Evolutionary conservation across 2,329 filamentous ascomycete genomes (phyloP).

Genomic region (Neocucurbitaria cava): DNA sequence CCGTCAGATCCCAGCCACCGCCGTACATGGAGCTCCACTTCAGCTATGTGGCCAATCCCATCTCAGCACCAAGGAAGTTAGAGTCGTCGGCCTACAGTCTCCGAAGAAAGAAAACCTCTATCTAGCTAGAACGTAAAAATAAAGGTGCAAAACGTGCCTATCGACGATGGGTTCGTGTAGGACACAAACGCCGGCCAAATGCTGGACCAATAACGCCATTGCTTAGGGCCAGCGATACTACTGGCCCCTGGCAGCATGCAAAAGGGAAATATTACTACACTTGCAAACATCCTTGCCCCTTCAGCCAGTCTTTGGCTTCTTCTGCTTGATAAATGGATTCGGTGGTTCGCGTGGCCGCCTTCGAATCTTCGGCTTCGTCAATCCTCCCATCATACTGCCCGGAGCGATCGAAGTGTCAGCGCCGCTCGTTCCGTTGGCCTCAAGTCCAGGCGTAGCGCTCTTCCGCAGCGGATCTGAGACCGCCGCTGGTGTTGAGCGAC

Average conservation of each 20-base stretch:
- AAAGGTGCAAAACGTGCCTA: conserved; percentile 3
- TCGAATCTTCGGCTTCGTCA: conserved; percentile 42
- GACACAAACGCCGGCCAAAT: conserved; percentile 11
- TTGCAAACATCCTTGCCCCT: not conserved
- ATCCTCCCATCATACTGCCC: conserved; percentile 26
- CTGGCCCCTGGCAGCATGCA: conserved; percentile 5
- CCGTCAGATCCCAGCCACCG: conserved; percentile 22
- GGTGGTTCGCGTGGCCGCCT: conserved; percentile 32
- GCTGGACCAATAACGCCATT: conserved; percentile 4
- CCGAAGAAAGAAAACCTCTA: conserved; percentile 6
- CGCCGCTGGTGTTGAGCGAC: conserved; percentile 35
- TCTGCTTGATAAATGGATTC: conserved; percentile 38
- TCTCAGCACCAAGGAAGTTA: not conserved
- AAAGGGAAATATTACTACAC: conserved; percentile 2
- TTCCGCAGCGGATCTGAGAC: conserved; percentile 20
- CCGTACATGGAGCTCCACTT: conserved; percentile 21
- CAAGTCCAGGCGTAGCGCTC: conserved; percentile 21
- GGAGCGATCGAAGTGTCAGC: conserved; percentile 4
- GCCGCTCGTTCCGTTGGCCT: conserved; percentile 12
- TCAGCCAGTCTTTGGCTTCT: conserved; percentile 37
- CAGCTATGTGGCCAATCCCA: conserved; percentile 15
- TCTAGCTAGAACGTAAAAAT: conserved; percentile 6
- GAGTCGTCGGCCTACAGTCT: conserved; percentile 8
- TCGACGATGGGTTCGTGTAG: not conserved
- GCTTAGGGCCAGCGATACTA: conserved; percentile 1